Base-by-base conservation (phyloP, 768 basidiomycete genomes). In the Russula abietina region DNA sequence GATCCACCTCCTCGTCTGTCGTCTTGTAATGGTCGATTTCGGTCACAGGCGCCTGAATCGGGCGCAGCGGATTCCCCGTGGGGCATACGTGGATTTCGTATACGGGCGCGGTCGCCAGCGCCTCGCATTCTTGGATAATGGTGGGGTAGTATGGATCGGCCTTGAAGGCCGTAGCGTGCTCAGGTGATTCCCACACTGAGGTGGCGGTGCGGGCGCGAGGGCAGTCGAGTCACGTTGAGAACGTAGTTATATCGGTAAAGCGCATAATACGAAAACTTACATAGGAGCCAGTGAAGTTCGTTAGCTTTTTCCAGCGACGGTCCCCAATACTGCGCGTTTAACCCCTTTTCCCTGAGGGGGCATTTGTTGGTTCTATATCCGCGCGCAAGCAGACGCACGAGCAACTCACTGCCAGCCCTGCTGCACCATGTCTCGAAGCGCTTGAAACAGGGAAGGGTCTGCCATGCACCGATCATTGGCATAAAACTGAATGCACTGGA, bases 241-340 rank as follows among this genome's bases (percentile, higher is more conserved):
- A 33, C 10, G 33, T n/a, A n/a, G n/a, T n/a, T n/a, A n/a, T n/a
- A n/a, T n/a, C n/a, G n/a, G n/a, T n/a, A n/a, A n/a, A n/a, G n/a
- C 33, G 6, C 33, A 8, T 33, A 33, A 33, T 1, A 33, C 6
- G 33, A 39, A 19, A 2, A 54, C 62, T 52, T 9, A 63, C 62
- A 26, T 16, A 63, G 57, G 19, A 58, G 26, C 62, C 56, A 62
- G n/a, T 38, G 58, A 19, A 53, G 30, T 32, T 48, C 45, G 11
- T 22, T 58, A 10, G 57, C n/a, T 10, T 24, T 24, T 26, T 24
- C 7, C 3, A 32, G 11, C 1, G 52, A 43, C n/a, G 45, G 12
- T 36, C 62, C 62, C 62, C 62, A 63, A 38, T 63, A 54, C 43
- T 63, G 57, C 10, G 36, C 46, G 3, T 48, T 59, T 22, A 63